Evolutionary conservation across 108 stramenopile species (phyloP), one percentile per base, ranked within the genome.

Genomic region (Asterionellopsis glacialis): DNA sequence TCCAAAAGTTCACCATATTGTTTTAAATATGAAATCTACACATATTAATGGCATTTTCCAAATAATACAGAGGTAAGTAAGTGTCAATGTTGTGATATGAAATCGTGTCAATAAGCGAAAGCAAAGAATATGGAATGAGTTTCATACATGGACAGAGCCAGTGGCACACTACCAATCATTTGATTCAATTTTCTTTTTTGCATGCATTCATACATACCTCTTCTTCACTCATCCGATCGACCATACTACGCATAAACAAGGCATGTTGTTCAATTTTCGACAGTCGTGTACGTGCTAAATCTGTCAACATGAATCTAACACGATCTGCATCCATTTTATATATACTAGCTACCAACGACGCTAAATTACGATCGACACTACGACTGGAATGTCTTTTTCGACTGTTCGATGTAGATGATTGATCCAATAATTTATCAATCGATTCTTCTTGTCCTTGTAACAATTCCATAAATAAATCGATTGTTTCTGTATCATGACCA

Each of bases 191-290:
- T n/a, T n/a, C n/a, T 21, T 9, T 19, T 48, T 19, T 48, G 6
- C 16, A 1, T 3, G 15, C 19, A 15, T 4, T 54, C 47, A 14
- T 28, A 39, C 72, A 65, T 45, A 77, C 80, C 67, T 81, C 76
- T 42, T 77, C 69, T 45, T 82, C 80, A 41, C 84, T 85, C 88
- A 89, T 74, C 11, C 74, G 68, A 67, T 85, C 84, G 11, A 82
- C 39, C 67, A 76, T 40, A 42, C 67, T 73, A 45, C 77, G 50
- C 76, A 83, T 84, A 42, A 81, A 64, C 54, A 89, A 59, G 0
- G 84, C 82, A 72, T 85, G 81, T 11, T 73, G 73, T 67, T 89
- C 84, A 41, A 89, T 84, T 65, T 89, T 89, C 15, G 76, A 61
- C 57, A 89, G 76, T 51, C 88, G 72, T n/a, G 55, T 48, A 38